Evolutionary conservation across 352 stramenopile genomes (phyloP).

Genomic region (Elongisporangium undulatum): DNA sequence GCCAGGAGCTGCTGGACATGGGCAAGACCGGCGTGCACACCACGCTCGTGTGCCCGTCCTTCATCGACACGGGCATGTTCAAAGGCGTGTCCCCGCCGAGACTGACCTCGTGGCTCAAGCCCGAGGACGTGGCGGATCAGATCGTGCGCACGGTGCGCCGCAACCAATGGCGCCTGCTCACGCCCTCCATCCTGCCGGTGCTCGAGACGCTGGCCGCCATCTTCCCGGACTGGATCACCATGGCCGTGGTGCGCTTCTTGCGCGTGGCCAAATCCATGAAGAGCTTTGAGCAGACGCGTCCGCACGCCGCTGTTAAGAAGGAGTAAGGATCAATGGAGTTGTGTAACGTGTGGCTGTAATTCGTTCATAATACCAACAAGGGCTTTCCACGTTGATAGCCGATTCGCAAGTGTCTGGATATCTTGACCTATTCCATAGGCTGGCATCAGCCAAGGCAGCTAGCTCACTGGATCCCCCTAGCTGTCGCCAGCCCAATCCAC

Average conservation of each 20-base stretch:
- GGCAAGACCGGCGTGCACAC: slow-evolving; percentile 33
- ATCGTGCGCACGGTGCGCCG: slow-evolving; percentile 42
- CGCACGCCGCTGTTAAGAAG: slow-evolving; percentile 24
- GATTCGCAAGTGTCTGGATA: neutral
- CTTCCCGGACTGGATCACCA: slow-evolving; percentile 33
- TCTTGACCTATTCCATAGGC: neutral
- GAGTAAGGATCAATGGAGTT: slow-evolving; percentile 18
- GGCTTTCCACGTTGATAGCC: neutral
- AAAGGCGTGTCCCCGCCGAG: slow-evolving; percentile 33
- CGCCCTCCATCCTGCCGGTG: slow-evolving; percentile 22
- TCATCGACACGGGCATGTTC: slow-evolving; percentile 65
- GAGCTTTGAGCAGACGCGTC: slow-evolving; percentile 44
- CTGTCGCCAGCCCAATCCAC: neutral
- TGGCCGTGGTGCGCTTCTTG: slow-evolving; percentile 30
- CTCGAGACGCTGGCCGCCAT: slow-evolving; percentile 28
- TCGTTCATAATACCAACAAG: too few relatives aligned
- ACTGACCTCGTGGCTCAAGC: slow-evolving; percentile 35
- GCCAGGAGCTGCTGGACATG: slow-evolving; percentile 44
- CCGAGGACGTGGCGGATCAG: slow-evolving; percentile 36
- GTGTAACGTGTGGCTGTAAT: neutral
- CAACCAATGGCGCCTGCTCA: slow-evolving; percentile 39
- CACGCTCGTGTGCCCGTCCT: slow-evolving; percentile 52
- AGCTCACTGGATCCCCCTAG: neutral
- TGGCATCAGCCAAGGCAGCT: neutral
- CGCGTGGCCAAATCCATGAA: slow-evolving; percentile 39